Conservation (phyloP, 192 early-diverging fungal genomes). For the Backusella australiensis region DNA sequence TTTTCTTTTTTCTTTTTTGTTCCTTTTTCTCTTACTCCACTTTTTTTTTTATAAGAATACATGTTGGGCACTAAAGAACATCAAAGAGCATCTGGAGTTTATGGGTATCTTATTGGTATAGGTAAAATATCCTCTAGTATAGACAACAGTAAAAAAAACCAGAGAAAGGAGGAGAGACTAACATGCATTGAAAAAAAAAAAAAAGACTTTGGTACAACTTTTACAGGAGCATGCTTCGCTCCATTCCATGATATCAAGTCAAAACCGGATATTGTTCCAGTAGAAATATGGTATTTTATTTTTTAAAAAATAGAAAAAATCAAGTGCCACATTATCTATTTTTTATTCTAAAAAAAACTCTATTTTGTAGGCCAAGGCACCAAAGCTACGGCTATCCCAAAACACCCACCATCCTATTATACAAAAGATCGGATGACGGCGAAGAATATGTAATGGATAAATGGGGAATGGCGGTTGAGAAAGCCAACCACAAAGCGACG, state of each 20-base stretch:
- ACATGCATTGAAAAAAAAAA: background rate
- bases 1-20: background rate
- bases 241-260: background rate
- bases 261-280: background rate
- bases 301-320: constrained; percentile 31
- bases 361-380: constrained; percentile 35
- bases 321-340: constrained; percentile 22
- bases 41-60: background rate
- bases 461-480: constrained; percentile 38
- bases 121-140: constrained; percentile 11
- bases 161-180: background rate
- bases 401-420: constrained; percentile 40
- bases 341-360: constrained; percentile 29
- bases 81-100: background rate
- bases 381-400: constrained; percentile 33
- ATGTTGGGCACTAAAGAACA: background rate
- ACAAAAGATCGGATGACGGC: constrained; percentile 25
- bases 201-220: constrained; percentile 41
- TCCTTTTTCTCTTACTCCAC: background rate
- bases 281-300: background rate
- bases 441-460: constrained; percentile 23
- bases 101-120: constrained; percentile 34
- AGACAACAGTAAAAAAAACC: background rate
- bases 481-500: constrained; percentile 18
- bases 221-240: constrained; percentile 43